Base-by-base conservation (phyloP, 495 filamentous ascomycete genomes). In the Pseudevernia furfuracea region DNA sequence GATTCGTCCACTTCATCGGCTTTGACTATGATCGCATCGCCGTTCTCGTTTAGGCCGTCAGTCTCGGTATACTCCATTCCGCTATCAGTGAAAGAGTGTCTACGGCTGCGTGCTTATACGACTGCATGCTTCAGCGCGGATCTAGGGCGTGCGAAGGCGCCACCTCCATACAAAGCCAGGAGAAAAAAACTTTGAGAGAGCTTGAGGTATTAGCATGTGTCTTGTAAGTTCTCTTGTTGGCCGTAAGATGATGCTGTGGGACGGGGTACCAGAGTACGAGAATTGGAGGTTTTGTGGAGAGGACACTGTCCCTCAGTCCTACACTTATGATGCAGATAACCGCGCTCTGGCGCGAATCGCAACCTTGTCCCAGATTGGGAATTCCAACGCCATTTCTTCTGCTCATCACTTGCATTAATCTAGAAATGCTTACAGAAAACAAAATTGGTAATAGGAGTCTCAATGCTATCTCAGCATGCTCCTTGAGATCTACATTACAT, bases 1-100 rank as follows among this genome's bases (percentile, higher is more conserved):
- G 78, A 79, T 67, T 82, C 79, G 53, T 84, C 81, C 19, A 84
- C 73, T 61, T 84, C 81, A 67, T 84, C 81, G 34, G 81, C 81
- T 64, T 77, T 82, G 48, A 83, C 79, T 48, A 83, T 77, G 58
- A 82, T 66, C 6, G 70, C 62, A 23, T 66, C 68, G 1, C 46
- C 43, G 3, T 61, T 66, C 21, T 64, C 57, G 9, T 37, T 49
- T 11, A 38, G 17, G 19, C 41, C 37, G 7, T 52, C 34, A 15
- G 62, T 56, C 43, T 53, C 56, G 19, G 56, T 41, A 36, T 64
- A 64, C 10, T 64, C 56, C 62, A 64, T n/a, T n/a, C n/a, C n/a
- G n/a, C n/a, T 64, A n/a, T 34, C 21, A 4, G 25, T 41, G 28
- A 25, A 10, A 30, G 39, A 38, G 7, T 10, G 12, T 32, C 39